These are phyloP conservation scores for Aristolochia fimbriata DNA, from an alignment of 164 flowering plant species.

Conservation along the genomic window DNA sequence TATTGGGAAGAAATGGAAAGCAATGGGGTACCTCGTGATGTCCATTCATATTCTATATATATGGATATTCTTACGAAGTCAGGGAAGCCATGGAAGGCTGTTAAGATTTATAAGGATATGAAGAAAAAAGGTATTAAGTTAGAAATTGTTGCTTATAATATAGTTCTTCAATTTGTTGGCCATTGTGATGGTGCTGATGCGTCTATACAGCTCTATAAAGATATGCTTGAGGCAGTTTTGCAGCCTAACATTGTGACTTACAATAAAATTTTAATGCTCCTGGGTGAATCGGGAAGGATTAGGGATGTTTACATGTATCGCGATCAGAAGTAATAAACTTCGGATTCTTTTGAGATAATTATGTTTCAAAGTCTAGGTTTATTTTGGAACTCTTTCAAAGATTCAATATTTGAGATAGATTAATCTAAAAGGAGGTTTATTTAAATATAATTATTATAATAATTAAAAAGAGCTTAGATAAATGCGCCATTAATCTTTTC, in stretches of 20 bases:
- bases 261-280: constrained; percentile 60
- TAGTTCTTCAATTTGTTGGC: constrained; percentile 61
- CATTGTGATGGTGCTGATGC: constrained; percentile 63
- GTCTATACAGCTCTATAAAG: constrained; percentile 38
- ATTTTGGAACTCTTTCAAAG: no score
- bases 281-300: constrained; percentile 59
- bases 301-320: constrained; percentile 48
- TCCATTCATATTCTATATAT: constrained; percentile 74
- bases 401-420: no score
- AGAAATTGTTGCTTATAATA: constrained; percentile 80
- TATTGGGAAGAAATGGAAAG: constrained; percentile 89
- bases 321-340: constrained; percentile 1
- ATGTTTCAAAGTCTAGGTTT: no score
- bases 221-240: constrained; percentile 75
- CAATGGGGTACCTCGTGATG: constrained; percentile 45
- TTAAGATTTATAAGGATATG: constrained; percentile 78
- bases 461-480: no score
- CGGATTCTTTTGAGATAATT: no score
- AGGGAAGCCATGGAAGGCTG: constrained; percentile 82
- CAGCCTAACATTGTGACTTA: constrained; percentile 58
- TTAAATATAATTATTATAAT: no score
- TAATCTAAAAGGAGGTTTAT: no score
- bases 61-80: constrained; percentile 80
- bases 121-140: constrained; percentile 50
- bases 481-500: no score